Evolutionary conservation across 2,329 filamentous ascomycete genomes (phyloP).

Genomic region (Dactylellina drechsleri): DNA sequence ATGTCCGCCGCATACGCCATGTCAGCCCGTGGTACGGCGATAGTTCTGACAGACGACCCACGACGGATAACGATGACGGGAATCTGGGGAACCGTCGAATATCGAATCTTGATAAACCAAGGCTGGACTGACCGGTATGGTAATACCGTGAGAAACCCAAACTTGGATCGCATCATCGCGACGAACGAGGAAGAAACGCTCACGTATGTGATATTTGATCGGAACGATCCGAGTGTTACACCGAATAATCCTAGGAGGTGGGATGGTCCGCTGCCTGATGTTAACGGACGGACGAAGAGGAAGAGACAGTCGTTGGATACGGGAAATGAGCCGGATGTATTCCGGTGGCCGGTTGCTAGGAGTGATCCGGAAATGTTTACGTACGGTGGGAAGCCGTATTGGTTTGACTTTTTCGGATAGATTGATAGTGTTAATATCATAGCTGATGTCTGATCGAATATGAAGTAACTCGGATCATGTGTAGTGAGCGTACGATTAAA

Average conservation of each 20-base stretch:
- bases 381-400: no score
- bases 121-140: conserved; percentile 22
- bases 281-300: no score
- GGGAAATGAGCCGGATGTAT: no score
- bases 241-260: neutral
- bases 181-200: neutral
- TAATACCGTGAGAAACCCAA: conserved; percentile 2
- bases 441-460: no score
- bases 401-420: no score
- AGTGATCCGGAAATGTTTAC: no score
- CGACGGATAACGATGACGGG: conserved; percentile 1
- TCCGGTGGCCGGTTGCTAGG: no score
- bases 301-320: no score
- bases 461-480: no score
- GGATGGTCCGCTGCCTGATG: neutral
- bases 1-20: conserved; percentile 34
- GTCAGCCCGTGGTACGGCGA: conserved; percentile 5
- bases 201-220: neutral
- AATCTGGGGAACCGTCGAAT: conserved; percentile 27
- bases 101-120: conserved; percentile 5
- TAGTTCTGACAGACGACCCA: conserved; percentile 24
- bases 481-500: no score
- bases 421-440: no score
- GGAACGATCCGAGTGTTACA: neutral
- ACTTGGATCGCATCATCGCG: conserved; percentile 27